phyloP scores from a whole-genome alignment of 768 basidiomycete genomes.

The Mycena chlorophos region DNA sequence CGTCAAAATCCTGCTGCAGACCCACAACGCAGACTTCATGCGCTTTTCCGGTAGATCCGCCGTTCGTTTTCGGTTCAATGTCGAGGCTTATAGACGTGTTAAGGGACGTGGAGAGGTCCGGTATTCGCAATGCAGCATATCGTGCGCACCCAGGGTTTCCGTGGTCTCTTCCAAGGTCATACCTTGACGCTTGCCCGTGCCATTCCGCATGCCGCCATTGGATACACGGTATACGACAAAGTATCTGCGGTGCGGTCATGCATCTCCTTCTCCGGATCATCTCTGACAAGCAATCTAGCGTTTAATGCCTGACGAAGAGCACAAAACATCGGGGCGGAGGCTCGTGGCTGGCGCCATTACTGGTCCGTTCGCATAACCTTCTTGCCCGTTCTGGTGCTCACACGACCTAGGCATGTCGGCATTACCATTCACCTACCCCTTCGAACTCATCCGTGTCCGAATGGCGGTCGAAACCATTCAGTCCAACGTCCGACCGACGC shows the following conservation, averaged over 20 bases:
- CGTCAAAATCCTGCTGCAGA: slow-evolving; percentile 98
- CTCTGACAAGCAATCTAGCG: slow-evolving; percentile 35
- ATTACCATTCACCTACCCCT: slow-evolving; percentile 90
- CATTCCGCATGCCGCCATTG: slow-evolving; percentile 96
- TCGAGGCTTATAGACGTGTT: background rate
- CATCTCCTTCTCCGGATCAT: background rate
- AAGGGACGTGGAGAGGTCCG: slow-evolving; percentile 88
- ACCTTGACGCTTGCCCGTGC: slow-evolving; percentile 91
- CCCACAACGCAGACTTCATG: slow-evolving; percentile 90
- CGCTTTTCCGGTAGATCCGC: slow-evolving; percentile 79
- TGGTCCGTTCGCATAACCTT: slow-evolving; percentile 48
- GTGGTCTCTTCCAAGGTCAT: slow-evolving; percentile 93
- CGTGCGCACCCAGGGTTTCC: slow-evolving; percentile 61
- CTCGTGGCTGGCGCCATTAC: slow-evolving; percentile 88
- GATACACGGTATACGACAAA: slow-evolving; percentile 95
- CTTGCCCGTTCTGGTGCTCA: slow-evolving; percentile 1
- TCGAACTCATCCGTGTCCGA: slow-evolving; percentile 93
- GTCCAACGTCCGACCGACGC: slow-evolving; percentile 29
- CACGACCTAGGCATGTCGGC: slow-evolving; percentile 68
- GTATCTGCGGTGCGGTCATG: slow-evolving; percentile 61
- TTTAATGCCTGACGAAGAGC: slow-evolving; percentile 79
- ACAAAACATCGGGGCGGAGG: slow-evolving; percentile 76
- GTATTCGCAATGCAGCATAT: slow-evolving; percentile 76
- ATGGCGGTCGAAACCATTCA: slow-evolving; percentile 80
- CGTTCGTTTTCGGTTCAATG: slow-evolving; percentile 32